Evolutionary conservation across 257 asterid genomes (phyloP).

Genomic region (Petunia secreta): DNA sequence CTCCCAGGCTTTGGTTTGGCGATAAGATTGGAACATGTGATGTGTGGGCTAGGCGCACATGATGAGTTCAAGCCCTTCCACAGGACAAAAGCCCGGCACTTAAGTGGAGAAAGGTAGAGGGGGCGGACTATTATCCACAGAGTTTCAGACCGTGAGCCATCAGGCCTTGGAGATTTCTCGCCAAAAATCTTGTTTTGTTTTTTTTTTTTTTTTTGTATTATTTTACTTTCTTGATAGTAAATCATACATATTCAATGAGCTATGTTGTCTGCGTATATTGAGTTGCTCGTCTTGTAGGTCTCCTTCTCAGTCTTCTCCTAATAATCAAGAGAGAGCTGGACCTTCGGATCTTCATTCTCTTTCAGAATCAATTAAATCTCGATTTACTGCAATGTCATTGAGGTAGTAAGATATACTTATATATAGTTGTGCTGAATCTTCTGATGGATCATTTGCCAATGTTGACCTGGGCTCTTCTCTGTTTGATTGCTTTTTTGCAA

Average conservation of each 20-base stretch:
- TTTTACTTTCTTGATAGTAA: no score
- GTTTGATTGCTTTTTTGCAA: constrained; percentile 65
- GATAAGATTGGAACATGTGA: no score
- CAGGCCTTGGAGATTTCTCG: no score
- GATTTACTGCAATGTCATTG: constrained; percentile 69
- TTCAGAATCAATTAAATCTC: constrained; percentile 77
- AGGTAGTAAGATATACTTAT: constrained; percentile 46
- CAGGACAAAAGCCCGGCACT: no score
- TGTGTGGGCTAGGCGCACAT: no score
- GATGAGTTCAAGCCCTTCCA: no score
- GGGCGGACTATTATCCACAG: not conserved
- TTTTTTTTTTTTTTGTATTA: no score
- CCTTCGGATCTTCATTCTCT: constrained; percentile 81
- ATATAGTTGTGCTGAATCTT: not conserved
- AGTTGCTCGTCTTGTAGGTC: constrained; percentile 33
- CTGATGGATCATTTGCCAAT: constrained; percentile 22
- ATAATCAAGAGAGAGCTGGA: constrained; percentile 80
- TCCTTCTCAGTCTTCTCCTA: constrained; percentile 61
- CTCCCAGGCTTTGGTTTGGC: no score
- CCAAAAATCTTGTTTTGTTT: no score
- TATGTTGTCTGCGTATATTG: not conserved
- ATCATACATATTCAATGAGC: not conserved
- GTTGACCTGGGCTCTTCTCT: constrained; percentile 40
- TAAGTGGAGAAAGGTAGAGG: no score
- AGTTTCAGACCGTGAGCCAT: no score